These are phyloP conservation scores for Sideroxylon spinosum DNA, from an alignment of 179 eudicot genomes.

Conservation along the genomic window DNA sequence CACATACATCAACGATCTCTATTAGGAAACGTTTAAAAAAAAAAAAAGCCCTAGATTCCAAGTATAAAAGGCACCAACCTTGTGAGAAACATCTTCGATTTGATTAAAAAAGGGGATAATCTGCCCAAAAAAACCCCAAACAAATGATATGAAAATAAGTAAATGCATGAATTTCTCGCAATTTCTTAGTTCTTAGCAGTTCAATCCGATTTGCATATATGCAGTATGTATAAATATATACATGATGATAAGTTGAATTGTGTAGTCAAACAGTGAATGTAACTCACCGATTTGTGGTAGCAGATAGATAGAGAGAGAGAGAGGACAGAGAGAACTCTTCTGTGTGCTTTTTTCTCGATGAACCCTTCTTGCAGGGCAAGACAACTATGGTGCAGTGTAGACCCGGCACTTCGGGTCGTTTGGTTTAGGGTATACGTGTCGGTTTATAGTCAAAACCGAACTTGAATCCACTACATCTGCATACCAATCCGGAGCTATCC, in stretches of 20 bases:
- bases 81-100: conserved; percentile 67
- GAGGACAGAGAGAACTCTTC: conserved; percentile 1
- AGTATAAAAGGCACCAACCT: conserved; percentile 40
- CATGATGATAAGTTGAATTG: not conserved
- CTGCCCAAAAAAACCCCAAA: too few relatives aligned
- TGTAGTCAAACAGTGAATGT: not conserved
- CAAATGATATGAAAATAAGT: not conserved
- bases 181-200: not conserved
- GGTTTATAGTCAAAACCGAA: too few relatives aligned
- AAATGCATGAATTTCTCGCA: not conserved
- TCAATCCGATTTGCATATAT: not conserved
- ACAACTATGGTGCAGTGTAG: not conserved
- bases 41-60: conserved; percentile 18
- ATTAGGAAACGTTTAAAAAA: not conserved
- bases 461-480: too few relatives aligned
- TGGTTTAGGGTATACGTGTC: too few relatives aligned
- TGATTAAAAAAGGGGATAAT: too few relatives aligned
- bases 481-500: too few relatives aligned
- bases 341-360: not conserved
- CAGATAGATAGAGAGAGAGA: not conserved
- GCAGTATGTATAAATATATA: too few relatives aligned
- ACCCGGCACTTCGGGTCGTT: too few relatives aligned
- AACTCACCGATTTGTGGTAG: too few relatives aligned
- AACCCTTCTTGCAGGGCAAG: conserved; percentile 14
- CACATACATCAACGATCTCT: too few relatives aligned